Base-by-base conservation (phyloP, 805 yeast genomes). In the Saturnispora dispora region DNA sequence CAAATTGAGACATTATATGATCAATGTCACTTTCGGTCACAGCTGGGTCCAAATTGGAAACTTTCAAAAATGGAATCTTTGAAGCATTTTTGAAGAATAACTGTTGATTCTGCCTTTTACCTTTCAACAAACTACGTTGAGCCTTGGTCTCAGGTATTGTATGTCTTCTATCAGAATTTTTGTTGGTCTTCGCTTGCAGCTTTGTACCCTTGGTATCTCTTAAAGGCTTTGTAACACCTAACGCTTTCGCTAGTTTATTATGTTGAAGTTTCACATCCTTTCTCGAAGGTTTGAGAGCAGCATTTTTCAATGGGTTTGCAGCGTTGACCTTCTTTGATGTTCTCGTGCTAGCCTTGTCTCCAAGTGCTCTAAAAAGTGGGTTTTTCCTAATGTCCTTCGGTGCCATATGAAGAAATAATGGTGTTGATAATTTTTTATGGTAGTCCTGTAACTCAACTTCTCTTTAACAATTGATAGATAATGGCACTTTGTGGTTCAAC, bases 401-500 rank as follows among this genome's bases (percentile, higher is more conserved):
- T 15, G 35, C 37, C 50, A 39, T 40, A 32, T 40, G 27, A 32
- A 48, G 43, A n/a, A 17, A 10, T 20, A 15, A 13, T 7, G 39
- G 13, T 45, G 39, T 32, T 30, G 47, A 45, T 43, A 43, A 43
- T 7, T 30, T 20, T 47, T 42, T 28, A 15, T 28, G 9, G 28
- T 30, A 23, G 17, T 25, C 22, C 10, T 35, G 18, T 9, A n/a
- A 5, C 23, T 45, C 11, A 7, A 37, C 45, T 23, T 23, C 33
- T 32, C 42, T 20, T 35, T 20, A 30, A 20, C 27, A 35, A 15
- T 18, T 27, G 25, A 23, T 17, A 20, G 23, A 32, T 25, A 50
- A 73, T 73, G 77, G 69, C 75, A 39, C 57, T 73, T 56, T 74
- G 77, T 59, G 77, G 77, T 51, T 59, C 71, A 39, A 57, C 71